Evolutionary conservation across 1,139 yeast genomes (phyloP).

Genomic region (Nakaseomyces sp.): DNA sequence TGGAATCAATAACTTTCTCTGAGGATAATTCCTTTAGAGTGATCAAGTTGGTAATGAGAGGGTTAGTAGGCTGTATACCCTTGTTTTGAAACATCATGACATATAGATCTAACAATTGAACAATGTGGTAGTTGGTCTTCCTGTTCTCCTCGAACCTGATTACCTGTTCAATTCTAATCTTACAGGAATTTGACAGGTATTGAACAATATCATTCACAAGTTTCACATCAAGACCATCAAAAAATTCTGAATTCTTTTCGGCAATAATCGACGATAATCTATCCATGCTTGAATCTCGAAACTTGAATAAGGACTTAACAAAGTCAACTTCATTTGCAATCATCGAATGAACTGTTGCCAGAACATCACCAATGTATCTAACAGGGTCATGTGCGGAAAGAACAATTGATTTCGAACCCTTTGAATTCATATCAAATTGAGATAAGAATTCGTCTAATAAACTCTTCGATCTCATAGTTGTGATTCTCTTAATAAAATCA

Average conservation of each 20-base stretch:
- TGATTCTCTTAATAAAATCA: constrained; percentile 47
- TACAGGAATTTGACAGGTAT: constrained; percentile 43
- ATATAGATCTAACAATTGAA: constrained; percentile 59
- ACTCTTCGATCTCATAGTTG: constrained; percentile 48
- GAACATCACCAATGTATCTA: constrained; percentile 74
- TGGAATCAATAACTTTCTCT: constrained; percentile 17
- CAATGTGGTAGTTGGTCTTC: constrained; percentile 47
- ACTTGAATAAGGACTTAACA: constrained; percentile 46
- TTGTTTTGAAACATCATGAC: constrained; percentile 55
- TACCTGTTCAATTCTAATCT: constrained; percentile 55
- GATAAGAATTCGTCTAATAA: constrained; percentile 51
- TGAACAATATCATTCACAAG: constrained; percentile 37
- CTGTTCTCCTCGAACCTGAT: constrained; percentile 58
- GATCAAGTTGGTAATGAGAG: constrained; percentile 18
- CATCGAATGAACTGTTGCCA: constrained; percentile 85
- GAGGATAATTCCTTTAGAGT: constrained; percentile 17
- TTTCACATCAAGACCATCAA: constrained; percentile 28
- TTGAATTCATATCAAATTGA: constrained; percentile 37
- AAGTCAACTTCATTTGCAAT: constrained; percentile 83
- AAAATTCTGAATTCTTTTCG: constrained; percentile 24
- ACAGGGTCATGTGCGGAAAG: constrained; percentile 73
- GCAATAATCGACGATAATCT: constrained; percentile 21
- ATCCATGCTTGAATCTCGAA: constrained; percentile 27
- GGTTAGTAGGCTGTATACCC: constrained; percentile 18
- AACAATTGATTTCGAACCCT: constrained; percentile 41